Percentiles rank a stretch among this genome's conserved stretches.
Conservation (phyloP, 306 rosid genomes). For the Rubus idaeus region DNA sequence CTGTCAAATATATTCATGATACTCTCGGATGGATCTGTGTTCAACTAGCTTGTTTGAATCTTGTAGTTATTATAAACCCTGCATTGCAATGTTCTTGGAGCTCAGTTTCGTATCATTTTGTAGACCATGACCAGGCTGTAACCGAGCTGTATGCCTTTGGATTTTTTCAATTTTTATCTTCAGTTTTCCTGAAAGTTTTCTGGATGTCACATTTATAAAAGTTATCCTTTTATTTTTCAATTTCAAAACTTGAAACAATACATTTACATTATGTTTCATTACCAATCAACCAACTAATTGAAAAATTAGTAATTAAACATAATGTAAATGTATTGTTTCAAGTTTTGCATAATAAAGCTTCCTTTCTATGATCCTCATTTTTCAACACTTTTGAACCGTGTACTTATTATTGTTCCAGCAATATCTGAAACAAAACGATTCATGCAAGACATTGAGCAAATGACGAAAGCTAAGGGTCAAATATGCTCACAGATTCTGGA, state of each 20-base stretch:
- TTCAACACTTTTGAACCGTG: not conserved
- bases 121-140: not conserved
- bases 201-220: not conserved
- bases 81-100: not conserved
- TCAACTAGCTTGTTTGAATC: not conserved
- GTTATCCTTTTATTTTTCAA: not conserved
- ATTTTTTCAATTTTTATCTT: not conserved
- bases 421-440: conserved; percentile 47
- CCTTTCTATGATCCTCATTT: not conserved
- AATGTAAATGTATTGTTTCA: not conserved
- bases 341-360: not conserved
- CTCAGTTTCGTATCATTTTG: not conserved
- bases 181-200: not conserved
- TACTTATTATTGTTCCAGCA: conserved; percentile 38
- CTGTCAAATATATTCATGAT: not conserved
- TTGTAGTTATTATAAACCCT: not conserved
- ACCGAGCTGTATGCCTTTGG: not conserved
- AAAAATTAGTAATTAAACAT: not conserved
- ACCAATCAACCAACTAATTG: too few relatives aligned
- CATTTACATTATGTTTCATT: too few relatives aligned
- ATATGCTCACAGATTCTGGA: conserved; percentile 71
- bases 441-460: conserved; percentile 52
- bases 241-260: not conserved
- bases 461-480: conserved; percentile 57
- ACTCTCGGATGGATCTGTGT: not conserved